Conservation (phyloP, 2,329 filamentous ascomycete species). For the Ilyonectria robusta region DNA sequence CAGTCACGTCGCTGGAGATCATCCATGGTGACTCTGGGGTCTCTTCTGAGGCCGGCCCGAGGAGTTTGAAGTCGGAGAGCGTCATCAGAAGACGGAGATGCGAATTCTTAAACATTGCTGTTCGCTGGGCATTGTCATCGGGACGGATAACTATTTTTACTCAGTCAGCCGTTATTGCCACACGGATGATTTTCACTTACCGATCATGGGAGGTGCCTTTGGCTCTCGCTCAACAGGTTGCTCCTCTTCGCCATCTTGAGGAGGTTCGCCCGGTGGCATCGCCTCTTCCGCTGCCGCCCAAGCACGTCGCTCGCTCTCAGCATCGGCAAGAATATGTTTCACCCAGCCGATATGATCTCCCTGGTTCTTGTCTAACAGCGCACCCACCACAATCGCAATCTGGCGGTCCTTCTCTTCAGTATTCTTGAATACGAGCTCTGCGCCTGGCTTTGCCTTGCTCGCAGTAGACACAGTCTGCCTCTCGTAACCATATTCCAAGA, state of each 20-base stretch:
- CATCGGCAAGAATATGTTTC: conserved; percentile 77
- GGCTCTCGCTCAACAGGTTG: conserved; percentile 43
- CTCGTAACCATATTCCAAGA: conserved; percentile 91
- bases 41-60: conserved; percentile 71
- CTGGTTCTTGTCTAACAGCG: conserved; percentile 85
- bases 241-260: conserved; percentile 52
- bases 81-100: conserved; percentile 88
- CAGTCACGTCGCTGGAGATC: conserved; percentile 76
- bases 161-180: conserved; percentile 47
- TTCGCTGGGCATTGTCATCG: conserved; percentile 75
- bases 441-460: conserved; percentile 76
- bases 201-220: conserved; percentile 51
- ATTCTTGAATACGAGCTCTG: conserved; percentile 86
- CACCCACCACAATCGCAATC: conserved; percentile 84
- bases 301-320: conserved; percentile 79
- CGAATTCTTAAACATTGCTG: conserved; percentile 89
- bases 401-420: conserved; percentile 78
- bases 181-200: conserved; percentile 45
- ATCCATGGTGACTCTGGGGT: conserved; percentile 84
- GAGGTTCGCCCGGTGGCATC: conserved; percentile 58
- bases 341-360: conserved; percentile 85
- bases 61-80: conserved; percentile 78
- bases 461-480: conserved; percentile 79
- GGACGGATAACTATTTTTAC: conserved; percentile 68
- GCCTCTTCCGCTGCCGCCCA: conserved; percentile 83